A percentile compares a stretch with the other conserved stretches of the same genome.
These are phyloP conservation scores for Annulohypoxylon stygium DNA, from an alignment of 495 filamentous ascomycete species.

Conservation along the genomic window DNA sequence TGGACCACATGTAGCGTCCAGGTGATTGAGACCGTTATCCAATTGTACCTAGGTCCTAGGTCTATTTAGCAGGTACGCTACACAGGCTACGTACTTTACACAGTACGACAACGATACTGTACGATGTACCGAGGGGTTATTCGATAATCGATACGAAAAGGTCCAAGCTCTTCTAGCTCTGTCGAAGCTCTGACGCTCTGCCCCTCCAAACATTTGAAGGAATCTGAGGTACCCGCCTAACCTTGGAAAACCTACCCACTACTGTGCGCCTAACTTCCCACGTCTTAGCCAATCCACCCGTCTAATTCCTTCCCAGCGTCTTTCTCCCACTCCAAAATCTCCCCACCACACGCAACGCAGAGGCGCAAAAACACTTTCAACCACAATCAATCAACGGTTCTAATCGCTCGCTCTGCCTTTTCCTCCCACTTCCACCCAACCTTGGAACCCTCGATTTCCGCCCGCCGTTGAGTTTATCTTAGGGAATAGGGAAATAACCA, in stretches of 20 bases:
- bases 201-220: conserved; percentile 34
- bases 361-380: conserved; percentile 22
- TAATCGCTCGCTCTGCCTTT: conserved; percentile 32
- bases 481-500: conserved; percentile 17
- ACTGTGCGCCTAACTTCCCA: conserved; percentile 40
- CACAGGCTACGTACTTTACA: conserved; percentile 5
- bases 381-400: conserved; percentile 34
- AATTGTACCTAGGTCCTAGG: background rate
- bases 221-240: conserved; percentile 32
- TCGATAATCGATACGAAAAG: conserved; percentile 41
- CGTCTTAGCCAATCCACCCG: conserved; percentile 47
- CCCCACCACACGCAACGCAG: conserved; percentile 44
- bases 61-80: background rate
- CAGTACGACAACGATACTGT: conserved; percentile 14
- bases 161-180: conserved; percentile 38
- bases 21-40: conserved; percentile 6
- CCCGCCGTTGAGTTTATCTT: conserved; percentile 42
- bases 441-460: conserved; percentile 39
- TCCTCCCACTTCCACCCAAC: conserved; percentile 43
- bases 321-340: conserved; percentile 41
- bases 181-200: conserved; percentile 37
- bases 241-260: conserved; percentile 28
- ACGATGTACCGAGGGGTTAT: conserved; percentile 23
- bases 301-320: conserved; percentile 41
- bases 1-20: background rate